phyloP scores from a whole-genome alignment of 176 grass and related monocot species.

The Tillandsia leiboldiana region DNA sequence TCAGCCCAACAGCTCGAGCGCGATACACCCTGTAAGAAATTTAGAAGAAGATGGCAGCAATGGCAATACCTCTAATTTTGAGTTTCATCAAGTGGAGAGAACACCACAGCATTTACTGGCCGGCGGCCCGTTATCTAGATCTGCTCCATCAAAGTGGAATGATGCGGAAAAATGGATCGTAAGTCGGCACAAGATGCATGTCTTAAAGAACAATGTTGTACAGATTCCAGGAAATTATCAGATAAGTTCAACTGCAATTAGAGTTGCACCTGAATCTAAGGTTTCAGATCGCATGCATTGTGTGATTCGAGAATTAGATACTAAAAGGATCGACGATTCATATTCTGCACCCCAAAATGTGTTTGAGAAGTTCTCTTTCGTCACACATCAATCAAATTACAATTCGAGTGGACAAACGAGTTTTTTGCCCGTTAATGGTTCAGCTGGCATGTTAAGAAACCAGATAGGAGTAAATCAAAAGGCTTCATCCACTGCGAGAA shows the following conservation, averaged over 20 bases:
- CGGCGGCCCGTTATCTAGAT: slow-evolving; percentile 47
- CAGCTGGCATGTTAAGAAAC: neutral
- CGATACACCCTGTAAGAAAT: slow-evolving; percentile 63
- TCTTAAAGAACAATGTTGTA: slow-evolving; percentile 16
- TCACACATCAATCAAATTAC: slow-evolving; percentile 37
- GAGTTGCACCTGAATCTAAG: slow-evolving; percentile 24
- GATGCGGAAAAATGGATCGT: slow-evolving; percentile 97
- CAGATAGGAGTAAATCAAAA: slow-evolving; percentile 13
- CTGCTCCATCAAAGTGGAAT: slow-evolving; percentile 82
- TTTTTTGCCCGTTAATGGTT: slow-evolving; percentile 12
- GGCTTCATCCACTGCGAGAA: slow-evolving; percentile 19
- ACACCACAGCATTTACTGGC: slow-evolving; percentile 24
- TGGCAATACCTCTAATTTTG: slow-evolving; percentile 54
- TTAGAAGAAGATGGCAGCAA: slow-evolving; percentile 57
- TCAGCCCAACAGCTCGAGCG: slow-evolving; percentile 44
- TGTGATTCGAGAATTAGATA: slow-evolving; percentile 27
- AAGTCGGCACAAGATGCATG: slow-evolving; percentile 53
- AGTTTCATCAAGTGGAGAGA: slow-evolving; percentile 59
- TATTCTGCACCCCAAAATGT: slow-evolving; percentile 37
- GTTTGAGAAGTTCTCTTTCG: slow-evolving; percentile 66
- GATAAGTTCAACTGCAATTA: slow-evolving; percentile 19
- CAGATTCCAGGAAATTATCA: slow-evolving; percentile 27
- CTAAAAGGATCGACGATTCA: slow-evolving; percentile 39
- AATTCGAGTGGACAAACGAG: slow-evolving; percentile 25
- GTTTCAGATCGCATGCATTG: slow-evolving; percentile 19